Conservation (phyloP, 169 alveolate genomes). For the Plasmodium gallinaceum region DNA sequence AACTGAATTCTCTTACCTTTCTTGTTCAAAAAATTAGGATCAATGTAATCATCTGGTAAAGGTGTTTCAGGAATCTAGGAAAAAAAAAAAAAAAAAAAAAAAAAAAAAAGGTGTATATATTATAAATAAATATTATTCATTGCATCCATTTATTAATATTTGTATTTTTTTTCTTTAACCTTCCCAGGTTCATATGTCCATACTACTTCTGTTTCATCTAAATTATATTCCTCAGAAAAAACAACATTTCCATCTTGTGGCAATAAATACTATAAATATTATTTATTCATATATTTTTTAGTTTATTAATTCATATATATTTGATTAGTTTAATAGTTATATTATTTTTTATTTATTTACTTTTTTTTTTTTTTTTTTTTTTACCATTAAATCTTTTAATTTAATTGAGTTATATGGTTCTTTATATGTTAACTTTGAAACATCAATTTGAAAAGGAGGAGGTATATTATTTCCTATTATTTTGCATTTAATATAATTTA, state of each 20-base stretch:
- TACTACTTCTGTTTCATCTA: conserved; percentile 86
- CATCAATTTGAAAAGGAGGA: conserved; percentile 90
- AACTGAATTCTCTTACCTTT: conserved; percentile 87
- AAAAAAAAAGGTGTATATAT: not conserved
- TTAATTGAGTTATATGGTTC: conserved; percentile 87
- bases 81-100: conserved; percentile 9
- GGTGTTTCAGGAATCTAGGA: conserved; percentile 89
- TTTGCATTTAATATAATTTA: conserved; percentile 88
- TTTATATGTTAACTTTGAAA: conserved; percentile 84
- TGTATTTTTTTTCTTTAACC: conserved; percentile 32
- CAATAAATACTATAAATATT: conserved; percentile 77
- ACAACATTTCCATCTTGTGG: conserved; percentile 87
- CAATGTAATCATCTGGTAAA: conserved; percentile 87
- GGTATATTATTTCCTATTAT: conserved; percentile 87
- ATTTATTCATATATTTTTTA: not conserved
- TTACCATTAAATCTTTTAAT: conserved; percentile 82
- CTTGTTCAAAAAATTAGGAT: conserved; percentile 88
- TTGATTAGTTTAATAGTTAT: not conserved
- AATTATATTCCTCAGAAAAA: conserved; percentile 84
- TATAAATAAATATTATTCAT: not conserved
- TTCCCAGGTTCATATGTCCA: conserved; percentile 90
- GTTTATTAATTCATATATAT: conserved; percentile 1
- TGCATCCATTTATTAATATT: not conserved
- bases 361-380: not conserved
- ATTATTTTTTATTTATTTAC: not conserved